Base-by-base conservation (phyloP, 768 basidiomycete genomes). In the Auricularia heimuer region DNA sequence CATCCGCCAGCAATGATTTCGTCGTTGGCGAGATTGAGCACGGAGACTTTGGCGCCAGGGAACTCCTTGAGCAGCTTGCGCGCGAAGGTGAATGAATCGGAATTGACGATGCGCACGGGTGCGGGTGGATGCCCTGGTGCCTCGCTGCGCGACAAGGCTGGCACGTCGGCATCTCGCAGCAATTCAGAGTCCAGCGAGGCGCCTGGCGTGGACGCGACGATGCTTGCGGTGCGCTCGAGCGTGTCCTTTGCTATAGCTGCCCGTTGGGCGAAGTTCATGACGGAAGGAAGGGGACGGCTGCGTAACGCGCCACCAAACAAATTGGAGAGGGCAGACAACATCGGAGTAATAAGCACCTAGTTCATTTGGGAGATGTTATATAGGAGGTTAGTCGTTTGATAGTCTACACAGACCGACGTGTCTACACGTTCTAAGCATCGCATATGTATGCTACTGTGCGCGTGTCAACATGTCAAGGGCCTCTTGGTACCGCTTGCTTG, bases 401-500 rank as follows among this genome's bases (percentile, higher is more conserved):
- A 10, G 18, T 45, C 18, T 45, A 45, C 18, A 45, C 44, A 45
- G 44, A 11, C 47, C 11, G 11, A 51, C 47, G 16, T 51, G 47
- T 51, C 4, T 51, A 10, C 10, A 51, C 47, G 16, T 51, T 42
- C 8, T 14, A 14, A 8, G 39, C 3, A 42, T 42, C 39, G 39
- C 39, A 42, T 42, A 42, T 18, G 8, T 42, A 42, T 18, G 8
- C 47, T 51, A 51, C 47, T 14, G 18, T 14, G 16, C 47, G 21
- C 12, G 39, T 14, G 47, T 51, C 16, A 51, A 51, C 47, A 51
- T 51, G 21, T 51, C 47, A 6, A 51, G 11, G 1, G 88, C 94
- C 71, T 95, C 92, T 66, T 81, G 76, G 73, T 98, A 98, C 75
- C 92, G 83, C 65, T 81, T 74, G 71, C 77, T 83, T 4, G 95